Base-by-base conservation (phyloP, 2,329 filamentous ascomycete genomes). In the Cyanodermella asteris region DNA sequence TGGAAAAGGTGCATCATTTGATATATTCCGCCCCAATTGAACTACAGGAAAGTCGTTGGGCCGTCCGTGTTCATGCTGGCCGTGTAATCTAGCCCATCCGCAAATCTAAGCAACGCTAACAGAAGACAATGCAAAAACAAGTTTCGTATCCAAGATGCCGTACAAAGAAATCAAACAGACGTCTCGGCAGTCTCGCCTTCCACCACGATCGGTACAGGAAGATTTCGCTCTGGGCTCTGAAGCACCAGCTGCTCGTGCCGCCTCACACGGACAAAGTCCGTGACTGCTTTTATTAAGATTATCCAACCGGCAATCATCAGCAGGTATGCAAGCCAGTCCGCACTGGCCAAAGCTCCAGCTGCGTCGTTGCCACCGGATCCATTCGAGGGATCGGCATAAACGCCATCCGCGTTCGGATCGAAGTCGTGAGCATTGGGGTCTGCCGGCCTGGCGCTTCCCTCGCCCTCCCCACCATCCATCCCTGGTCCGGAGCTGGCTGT, bases 301-400 rank as follows among this genome's bases (percentile, higher is more conserved):
- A 94, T 94, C 87, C 87, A 97, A 5, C 87, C 87, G 2, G 91
- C 73, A 42, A 97, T 77, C 87, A 97, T 97, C 23, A 97, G 51
- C 10, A 76, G 58, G 40, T 94, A 97, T 7, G 81, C 77, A 34
- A 91, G 57, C 78, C 78, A 93, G 44, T 94, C 82, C 34, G 64
- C 72, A 25, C 72, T 72, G 5, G 61, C 65, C 20, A 91, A 65
- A 39, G 20, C 53, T 34, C 28, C 48, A 37, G 33, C 46, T 38
- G 26, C 45, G n/a, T n/a, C n/a, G n/a, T n/a, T n/a, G n/a, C n/a
- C n/a, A n/a, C n/a, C n/a, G n/a, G n/a, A n/a, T n/a, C n/a, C n/a
- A n/a, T n/a, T n/a, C n/a, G n/a, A n/a, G n/a, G n/a, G n/a, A n/a
- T n/a, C n/a, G 38, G 26, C 42, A 38, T 27, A 37, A 13, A 45